phyloP scores from a whole-genome alignment of 2,329 filamentous ascomycete species.

The Cercospora zeae-maydis region DNA sequence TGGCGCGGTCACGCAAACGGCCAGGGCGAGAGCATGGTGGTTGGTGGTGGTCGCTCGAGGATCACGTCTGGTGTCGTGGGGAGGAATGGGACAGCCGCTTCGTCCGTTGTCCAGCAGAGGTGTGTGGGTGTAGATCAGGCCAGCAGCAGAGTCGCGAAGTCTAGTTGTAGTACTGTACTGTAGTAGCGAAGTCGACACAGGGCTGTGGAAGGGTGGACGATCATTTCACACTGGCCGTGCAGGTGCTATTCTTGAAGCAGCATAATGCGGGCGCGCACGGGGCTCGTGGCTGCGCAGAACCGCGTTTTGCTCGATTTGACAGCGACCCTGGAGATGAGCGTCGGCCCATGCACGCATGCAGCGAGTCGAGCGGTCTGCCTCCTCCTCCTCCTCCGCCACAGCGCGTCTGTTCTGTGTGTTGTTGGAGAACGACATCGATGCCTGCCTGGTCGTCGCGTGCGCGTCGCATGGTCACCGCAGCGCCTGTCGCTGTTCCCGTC shows the following conservation, averaged over 20 bases:
- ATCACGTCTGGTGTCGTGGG: background rate
- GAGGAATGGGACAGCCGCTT: too few relatives aligned
- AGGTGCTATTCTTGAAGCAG: conserved; percentile 10
- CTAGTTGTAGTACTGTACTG: too few relatives aligned
- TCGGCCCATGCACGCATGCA: background rate
- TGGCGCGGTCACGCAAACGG: background rate
- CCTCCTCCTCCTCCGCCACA: background rate
- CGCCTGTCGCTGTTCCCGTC: too few relatives aligned
- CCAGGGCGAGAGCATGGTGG: background rate
- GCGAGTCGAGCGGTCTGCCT: background rate
- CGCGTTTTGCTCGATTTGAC: background rate
- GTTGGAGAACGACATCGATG: too few relatives aligned
- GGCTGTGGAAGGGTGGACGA: background rate
- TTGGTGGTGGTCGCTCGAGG: background rate
- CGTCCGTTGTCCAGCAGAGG: background rate
- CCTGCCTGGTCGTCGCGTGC: background rate
- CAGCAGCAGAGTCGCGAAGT: background rate
- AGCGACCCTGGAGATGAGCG: background rate
- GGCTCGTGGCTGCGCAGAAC: background rate
- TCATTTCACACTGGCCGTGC: background rate
- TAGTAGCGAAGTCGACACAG: background rate
- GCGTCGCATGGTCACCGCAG: background rate
- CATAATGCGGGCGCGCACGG: background rate
- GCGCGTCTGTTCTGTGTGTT: too few relatives aligned
- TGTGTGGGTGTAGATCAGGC: background rate